A percentile compares a stretch with the other conserved stretches of the same genome.
Conservation (phyloP, 805 yeast species). For the Starmera caribaea region DNA sequence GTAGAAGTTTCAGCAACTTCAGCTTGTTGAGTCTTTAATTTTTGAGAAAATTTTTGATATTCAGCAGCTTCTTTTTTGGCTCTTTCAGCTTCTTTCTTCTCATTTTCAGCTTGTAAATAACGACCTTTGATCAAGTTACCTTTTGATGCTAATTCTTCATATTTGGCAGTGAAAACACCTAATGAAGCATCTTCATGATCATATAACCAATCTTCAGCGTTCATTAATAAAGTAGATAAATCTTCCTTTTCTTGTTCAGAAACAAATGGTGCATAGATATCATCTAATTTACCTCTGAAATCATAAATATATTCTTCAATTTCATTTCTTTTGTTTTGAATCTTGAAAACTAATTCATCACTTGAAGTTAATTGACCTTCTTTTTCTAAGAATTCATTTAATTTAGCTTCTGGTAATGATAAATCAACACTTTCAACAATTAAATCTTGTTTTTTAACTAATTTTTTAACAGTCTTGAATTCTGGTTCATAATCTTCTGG, state of each 20-base stretch:
- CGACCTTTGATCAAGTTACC: slow-evolving; percentile 96
- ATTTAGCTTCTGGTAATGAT: slow-evolving; percentile 44
- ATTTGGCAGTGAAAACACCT: slow-evolving; percentile 95
- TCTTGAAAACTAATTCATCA: slow-evolving; percentile 95
- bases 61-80: slow-evolving; percentile 82
- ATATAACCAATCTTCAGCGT: slow-evolving; percentile 97
- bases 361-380: slow-evolving; percentile 80
- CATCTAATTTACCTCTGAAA: slow-evolving; percentile 94
- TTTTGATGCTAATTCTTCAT: slow-evolving; percentile 89
- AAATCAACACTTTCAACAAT: slow-evolving; percentile 49
- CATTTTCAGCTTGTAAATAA: slow-evolving; percentile 89
- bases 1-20: slow-evolving; percentile 10
- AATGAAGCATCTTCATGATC: slow-evolving; percentile 95
- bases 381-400: slow-evolving; percentile 62
- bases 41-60: slow-evolving; percentile 26
- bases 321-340: slow-evolving; percentile 97
- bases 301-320: slow-evolving; percentile 98
- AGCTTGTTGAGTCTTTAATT: slow-evolving; percentile 22
- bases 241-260: slow-evolving; percentile 82
- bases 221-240: slow-evolving; percentile 60
- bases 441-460: slow-evolving; percentile 84
- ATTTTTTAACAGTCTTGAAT: slow-evolving; percentile 83
- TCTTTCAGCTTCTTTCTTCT: slow-evolving; percentile 81
- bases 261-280: slow-evolving; percentile 80
- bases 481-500: slow-evolving; percentile 83